These are phyloP conservation scores for Zasmidium angulare DNA, from an alignment of 2,329 filamentous ascomycete species.

Conservation along the genomic window DNA sequence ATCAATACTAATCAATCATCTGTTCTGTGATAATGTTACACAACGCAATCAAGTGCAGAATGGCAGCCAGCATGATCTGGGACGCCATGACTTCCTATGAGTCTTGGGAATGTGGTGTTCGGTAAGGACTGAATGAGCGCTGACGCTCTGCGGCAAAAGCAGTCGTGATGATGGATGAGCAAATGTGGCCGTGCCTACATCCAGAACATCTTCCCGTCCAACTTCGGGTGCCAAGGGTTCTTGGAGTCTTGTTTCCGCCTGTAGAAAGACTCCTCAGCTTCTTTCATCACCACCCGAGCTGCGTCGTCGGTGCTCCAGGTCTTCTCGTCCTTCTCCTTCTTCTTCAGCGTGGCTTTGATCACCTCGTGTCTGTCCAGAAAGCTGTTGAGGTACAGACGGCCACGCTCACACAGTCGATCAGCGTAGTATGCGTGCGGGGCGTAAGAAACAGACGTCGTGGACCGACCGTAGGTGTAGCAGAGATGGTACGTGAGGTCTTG, in stretches of 20 bases:
- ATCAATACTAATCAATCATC: too few relatives aligned
- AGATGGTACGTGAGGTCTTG: conserved; percentile 33
- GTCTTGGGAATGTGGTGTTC: background rate
- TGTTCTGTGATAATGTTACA: background rate
- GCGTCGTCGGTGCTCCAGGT: background rate
- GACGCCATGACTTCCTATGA: background rate
- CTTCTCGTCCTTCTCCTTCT: conserved; percentile 1
- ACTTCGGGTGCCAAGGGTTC: conserved; percentile 29
- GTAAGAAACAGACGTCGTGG: conserved; percentile 37
- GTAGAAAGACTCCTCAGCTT: background rate
- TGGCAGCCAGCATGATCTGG: conserved; percentile 14
- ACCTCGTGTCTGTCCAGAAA: background rate
- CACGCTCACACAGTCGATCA: conserved; percentile 42
- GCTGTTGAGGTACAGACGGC: conserved; percentile 28
- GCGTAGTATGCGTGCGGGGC: conserved; percentile 41
- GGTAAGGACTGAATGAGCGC: conserved; percentile 9
- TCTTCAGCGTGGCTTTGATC: background rate
- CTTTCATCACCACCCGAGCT: background rate
- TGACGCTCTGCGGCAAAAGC: background rate
- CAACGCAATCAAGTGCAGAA: conserved; percentile 1
- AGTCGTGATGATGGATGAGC: background rate
- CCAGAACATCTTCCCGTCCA: conserved; percentile 33
- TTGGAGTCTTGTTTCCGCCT: background rate
- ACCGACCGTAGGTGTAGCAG: conserved; percentile 37
- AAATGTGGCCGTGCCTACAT: conserved; percentile 17